phyloP scores from a whole-genome alignment of 1,284 basidiomycete species.

The Boletus semigastroideus region DNA sequence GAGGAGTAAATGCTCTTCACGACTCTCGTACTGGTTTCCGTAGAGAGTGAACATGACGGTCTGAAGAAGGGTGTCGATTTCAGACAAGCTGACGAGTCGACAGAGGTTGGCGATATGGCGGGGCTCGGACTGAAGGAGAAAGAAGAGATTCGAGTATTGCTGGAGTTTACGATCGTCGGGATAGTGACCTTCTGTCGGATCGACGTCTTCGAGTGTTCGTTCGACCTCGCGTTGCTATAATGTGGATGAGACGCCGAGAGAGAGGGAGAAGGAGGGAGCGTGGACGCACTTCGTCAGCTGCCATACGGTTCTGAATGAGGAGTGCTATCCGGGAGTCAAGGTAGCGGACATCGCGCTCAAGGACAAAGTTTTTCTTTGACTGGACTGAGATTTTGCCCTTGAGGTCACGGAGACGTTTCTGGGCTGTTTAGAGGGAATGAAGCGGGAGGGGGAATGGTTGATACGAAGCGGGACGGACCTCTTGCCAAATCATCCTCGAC shows the following conservation, averaged over 20 bases:
- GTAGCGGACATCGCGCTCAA: conserved; percentile 97
- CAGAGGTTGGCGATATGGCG: conserved; percentile 95
- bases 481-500: conserved; percentile 96
- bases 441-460: not conserved
- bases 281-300: conserved; percentile 81
- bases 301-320: conserved; percentile 98
- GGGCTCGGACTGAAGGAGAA: conserved; percentile 96
- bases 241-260: conserved; percentile 13
- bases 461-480: conserved; percentile 53
- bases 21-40: conserved; percentile 98
- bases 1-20: conserved; percentile 96
- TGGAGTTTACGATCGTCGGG: conserved; percentile 92
- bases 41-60: conserved; percentile 99
- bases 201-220: conserved; percentile 92
- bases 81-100: conserved; percentile 92
- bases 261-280: not conserved
- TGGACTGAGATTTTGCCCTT: conserved; percentile 98
- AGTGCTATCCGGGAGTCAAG: conserved; percentile 97
- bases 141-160: conserved; percentile 98
- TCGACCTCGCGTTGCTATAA: conserved; percentile 88
- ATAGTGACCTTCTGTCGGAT: conserved; percentile 84
- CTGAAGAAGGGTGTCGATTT: conserved; percentile 98
- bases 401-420: conserved; percentile 92
- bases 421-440: conserved; percentile 53
- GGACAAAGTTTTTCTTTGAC: conserved; percentile 99